phyloP scores from a whole-genome alignment of 1,139 yeast species.

The Yarrowia galli region DNA sequence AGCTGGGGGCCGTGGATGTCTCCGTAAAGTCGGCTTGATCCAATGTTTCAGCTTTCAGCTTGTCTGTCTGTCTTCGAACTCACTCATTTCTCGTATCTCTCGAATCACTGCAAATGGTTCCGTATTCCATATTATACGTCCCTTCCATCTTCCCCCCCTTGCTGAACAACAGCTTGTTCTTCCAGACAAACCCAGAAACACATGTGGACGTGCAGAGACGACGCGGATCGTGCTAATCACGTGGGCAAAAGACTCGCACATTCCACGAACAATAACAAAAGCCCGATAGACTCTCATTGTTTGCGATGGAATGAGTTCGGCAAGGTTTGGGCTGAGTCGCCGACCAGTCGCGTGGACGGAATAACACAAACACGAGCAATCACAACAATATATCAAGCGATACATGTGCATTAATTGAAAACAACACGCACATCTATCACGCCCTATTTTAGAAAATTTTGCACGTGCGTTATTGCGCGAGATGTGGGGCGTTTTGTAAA shows the following conservation, averaged over 20 bases:
- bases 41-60: no score
- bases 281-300: slow-evolving; percentile 30
- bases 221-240: slow-evolving; percentile 32
- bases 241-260: slow-evolving; percentile 8
- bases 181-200: slow-evolving; percentile 15
- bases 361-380: not conserved
- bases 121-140: not conserved
- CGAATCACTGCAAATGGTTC: not conserved
- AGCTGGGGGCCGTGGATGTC: no score
- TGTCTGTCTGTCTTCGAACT: no score
- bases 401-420: not conserved
- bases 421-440: slow-evolving; percentile 8
- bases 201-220: slow-evolving; percentile 34
- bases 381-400: not conserved
- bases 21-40: no score
- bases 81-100: no score
- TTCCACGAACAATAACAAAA: slow-evolving; percentile 20
- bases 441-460: slow-evolving; percentile 4
- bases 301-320: not conserved
- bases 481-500: not conserved
- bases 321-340: not conserved
- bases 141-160: not conserved
- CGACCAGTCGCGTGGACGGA: slow-evolving; percentile 3
- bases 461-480: slow-evolving; percentile 21
- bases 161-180: not conserved